phyloP scores from a whole-genome alignment of 2,329 filamentous ascomycete genomes.

The Berkeleyomyces rouxiae region DNA sequence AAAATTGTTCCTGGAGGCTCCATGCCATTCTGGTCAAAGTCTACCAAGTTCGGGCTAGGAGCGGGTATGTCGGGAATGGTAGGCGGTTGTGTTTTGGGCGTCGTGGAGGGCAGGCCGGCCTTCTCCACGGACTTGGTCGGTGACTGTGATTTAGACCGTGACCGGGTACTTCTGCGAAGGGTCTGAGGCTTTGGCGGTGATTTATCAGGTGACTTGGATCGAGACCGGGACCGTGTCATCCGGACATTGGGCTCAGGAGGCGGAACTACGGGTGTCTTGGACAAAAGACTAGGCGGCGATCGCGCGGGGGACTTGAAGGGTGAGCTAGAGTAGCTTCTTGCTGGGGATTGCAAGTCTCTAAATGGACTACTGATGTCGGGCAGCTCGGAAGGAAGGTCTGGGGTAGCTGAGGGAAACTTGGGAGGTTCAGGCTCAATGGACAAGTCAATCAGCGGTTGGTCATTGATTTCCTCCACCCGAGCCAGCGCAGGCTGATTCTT shows the following conservation, averaged over 20 bases:
- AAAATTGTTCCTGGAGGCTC: background rate
- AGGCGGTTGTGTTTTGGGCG: background rate
- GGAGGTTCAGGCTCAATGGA: background rate
- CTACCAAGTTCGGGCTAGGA: constrained; percentile 1
- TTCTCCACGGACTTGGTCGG: constrained; percentile 2
- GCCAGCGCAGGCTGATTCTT: background rate
- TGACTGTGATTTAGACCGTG: constrained; percentile 4
- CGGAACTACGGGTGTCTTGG: background rate
- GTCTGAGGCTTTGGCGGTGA: background rate
- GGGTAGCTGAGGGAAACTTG: background rate
- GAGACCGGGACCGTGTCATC: constrained; percentile 9
- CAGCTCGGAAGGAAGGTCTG: background rate
- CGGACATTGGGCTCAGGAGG: background rate
- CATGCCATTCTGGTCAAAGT: background rate
- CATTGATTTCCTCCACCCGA: background rate
- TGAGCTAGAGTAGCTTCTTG: constrained; percentile 10
- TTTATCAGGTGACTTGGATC: constrained; percentile 10
- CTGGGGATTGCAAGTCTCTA: constrained; percentile 4
- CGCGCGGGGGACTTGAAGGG: constrained; percentile 9
- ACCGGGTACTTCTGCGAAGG: background rate
- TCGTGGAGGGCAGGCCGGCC: constrained; percentile 2
- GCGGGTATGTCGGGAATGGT: background rate
- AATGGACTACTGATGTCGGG: constrained; percentile 8
- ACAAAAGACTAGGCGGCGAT: constrained; percentile 1
- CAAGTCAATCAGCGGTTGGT: constrained; percentile 18